Conservation (phyloP, 139 green algal species). For the Asterochloris erici region DNA sequence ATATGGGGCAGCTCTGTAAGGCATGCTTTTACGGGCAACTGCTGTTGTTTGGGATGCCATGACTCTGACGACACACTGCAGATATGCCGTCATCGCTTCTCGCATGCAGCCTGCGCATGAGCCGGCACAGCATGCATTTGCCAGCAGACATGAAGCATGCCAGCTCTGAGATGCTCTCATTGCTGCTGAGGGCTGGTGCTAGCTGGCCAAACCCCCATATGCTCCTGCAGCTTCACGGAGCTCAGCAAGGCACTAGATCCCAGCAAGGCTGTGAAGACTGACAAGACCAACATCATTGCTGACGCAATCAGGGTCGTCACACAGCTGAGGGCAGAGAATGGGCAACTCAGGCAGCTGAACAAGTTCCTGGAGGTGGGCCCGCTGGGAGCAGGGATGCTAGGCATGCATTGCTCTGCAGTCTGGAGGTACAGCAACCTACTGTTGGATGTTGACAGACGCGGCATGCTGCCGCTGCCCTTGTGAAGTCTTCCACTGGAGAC, state of each 20-base stretch:
- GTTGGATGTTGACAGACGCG: neutral
- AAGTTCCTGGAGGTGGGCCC: slow-evolving; percentile 53
- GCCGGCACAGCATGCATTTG: too few species aligned
- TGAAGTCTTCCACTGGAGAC: neutral
- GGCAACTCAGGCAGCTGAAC: slow-evolving; percentile 59
- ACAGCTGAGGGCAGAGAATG: slow-evolving; percentile 50
- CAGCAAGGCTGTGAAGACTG: slow-evolving; percentile 38
- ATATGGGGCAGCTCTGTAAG: neutral
- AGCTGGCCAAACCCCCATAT: neutral
- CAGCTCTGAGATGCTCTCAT: neutral
- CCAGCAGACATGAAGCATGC: neutral
- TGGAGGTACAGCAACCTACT: neutral
- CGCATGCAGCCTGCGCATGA: neutral
- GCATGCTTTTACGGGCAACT: neutral
- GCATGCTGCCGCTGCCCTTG: neutral
- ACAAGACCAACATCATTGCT: slow-evolving; percentile 49
- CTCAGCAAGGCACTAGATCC: slow-evolving; percentile 45
- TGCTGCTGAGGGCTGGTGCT: neutral
- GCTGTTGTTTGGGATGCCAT: neutral
- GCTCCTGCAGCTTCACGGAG: slow-evolving; percentile 43
- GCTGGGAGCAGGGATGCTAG: neutral
- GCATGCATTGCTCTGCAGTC: neutral
- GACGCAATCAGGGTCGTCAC: slow-evolving; percentile 49
- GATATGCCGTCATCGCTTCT: neutral
- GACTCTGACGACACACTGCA: neutral